Base-by-base conservation (phyloP, 2,329 filamentous ascomycete species). In the Penicillium sp. region DNA sequence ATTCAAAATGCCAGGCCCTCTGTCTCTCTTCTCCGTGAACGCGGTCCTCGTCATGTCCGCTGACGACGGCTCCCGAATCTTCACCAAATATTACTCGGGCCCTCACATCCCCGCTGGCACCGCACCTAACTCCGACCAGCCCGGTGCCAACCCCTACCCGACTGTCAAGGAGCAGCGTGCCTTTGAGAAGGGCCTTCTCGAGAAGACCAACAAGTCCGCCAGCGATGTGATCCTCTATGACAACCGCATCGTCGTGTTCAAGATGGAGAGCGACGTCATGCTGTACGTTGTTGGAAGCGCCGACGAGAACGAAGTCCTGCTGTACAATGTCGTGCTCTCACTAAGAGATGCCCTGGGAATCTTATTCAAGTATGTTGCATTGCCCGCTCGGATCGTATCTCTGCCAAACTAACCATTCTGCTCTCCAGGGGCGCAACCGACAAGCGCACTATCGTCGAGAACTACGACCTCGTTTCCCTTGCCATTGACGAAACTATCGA, bases 161-260 rank as follows among this genome's bases (percentile, higher is more conserved):
- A 91, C 91, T 55, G 77, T 94, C 52, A 97, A 97, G 80, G 87
- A 95, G 66, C 94, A 99, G 78, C 96, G 95, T 76, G 84, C 90
- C 2, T 99, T 99, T 70, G 94, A 99, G 77, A 97, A 97, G 80
- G 94, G 92, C 5, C 84, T 99, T 38, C 79, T 97, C 56, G 88
- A 96, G 69, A 97, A 99, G 83, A 97, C 94, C 14, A 88, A 90
- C 64, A 99, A 97, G 82, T 91, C 95, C 79, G 92, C 86, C 13
- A 91, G 89, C 66, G 94, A 97, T 78, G 94, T 99, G 67, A 95
- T 99, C 66, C 86, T 99, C 52, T 97, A 97, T 78, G 94, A 99
- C 78, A 95, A 95, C 79, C 86, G 91, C 68, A 89, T 99, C 58
- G 91, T 97, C 52, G 88, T 97, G 49, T 99, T 97, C 83, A 99